Base-by-base conservation (phyloP, 352 stramenopile species). In the Phytopythium mirpurense region DNA sequence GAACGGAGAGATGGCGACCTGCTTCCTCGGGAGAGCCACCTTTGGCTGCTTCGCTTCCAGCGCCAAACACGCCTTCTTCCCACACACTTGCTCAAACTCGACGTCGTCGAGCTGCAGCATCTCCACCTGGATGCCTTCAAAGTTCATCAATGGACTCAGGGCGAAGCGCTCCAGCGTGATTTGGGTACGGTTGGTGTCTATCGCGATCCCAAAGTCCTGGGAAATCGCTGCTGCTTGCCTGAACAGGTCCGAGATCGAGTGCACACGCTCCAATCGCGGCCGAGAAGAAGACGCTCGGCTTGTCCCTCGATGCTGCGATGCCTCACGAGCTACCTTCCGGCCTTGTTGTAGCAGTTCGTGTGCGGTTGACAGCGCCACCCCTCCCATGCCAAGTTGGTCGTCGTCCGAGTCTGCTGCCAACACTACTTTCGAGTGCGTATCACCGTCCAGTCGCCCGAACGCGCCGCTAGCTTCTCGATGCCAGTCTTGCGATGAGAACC, bases 311-410 rank as follows among this genome's bases (percentile, higher is more conserved):
- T 14, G 18, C 37, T 11, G 16, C 57, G 19, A 27, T 53, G 63
- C 19, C 57, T 60, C 21, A 44, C n/a, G 19, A 68, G 58, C 24
- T 56, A 19, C 5, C 47, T 32, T 5, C 23, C 56, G 57, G 1
- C 69, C 69, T 27, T 73, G 65, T 42, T 57, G 23, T 48, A 69
- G 65, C 19, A 78, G 48, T 23, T 75, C 63, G 50, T 63, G 54
- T 16, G 60, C 65, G 15, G 56, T 69, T 3, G 56, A 51, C 16
- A 73, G 19, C n/a, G 56, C 35, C 57, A 78, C 63, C 14, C 64
- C 44, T 5, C 32, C 7, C 21, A 35, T 35, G 19, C 9, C 29
- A 6, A 36, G 5, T 51, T 15, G 18, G 23, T 47, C 41, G 23
- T 31, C 41, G 8, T 47, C 23, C 0, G 41, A 47, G 29, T 26